Percentiles rank a stretch among this genome's conserved stretches.
phyloP scores from a whole-genome alignment of 306 rosid genomes.

The Pueraria montana region DNA sequence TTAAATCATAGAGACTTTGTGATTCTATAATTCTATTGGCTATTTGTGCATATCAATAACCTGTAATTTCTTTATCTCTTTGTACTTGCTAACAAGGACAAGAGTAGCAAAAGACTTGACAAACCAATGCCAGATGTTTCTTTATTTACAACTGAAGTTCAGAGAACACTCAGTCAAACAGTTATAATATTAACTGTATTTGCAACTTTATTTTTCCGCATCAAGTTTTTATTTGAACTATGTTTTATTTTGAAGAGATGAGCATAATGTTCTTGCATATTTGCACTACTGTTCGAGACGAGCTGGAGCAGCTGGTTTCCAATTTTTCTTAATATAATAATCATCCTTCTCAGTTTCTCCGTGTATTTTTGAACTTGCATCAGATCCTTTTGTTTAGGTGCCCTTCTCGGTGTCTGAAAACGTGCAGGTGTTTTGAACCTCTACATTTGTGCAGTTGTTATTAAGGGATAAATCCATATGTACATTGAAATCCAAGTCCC shows the following conservation, averaged over 20 bases:
- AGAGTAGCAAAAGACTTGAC: slow-evolving; percentile 30
- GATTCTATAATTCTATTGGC: slow-evolving; percentile 27
- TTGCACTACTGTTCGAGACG: slow-evolving; percentile 31
- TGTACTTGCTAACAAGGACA: slow-evolving; percentile 41
- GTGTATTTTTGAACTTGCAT: slow-evolving; percentile 39
- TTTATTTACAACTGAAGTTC: slow-evolving; percentile 33
- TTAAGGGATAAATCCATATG: slow-evolving; percentile 43
- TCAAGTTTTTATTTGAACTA: slow-evolving; percentile 35
- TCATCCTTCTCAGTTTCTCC: slow-evolving; percentile 44
- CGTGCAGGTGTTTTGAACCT: slow-evolving; percentile 42
- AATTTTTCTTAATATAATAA: slow-evolving; percentile 25
- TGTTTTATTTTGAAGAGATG: slow-evolving; percentile 37
- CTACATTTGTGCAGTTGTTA: slow-evolving; percentile 51
- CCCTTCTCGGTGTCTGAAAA: slow-evolving; percentile 48
- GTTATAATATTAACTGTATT: slow-evolving; percentile 27
- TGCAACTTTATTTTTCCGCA: slow-evolving; percentile 35
- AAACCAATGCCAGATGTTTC: slow-evolving; percentile 37
- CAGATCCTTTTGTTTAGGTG: slow-evolving; percentile 41
- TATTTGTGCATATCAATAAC: slow-evolving; percentile 13
- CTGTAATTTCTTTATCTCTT: slow-evolving; percentile 35
- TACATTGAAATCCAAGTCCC: slow-evolving; percentile 52
- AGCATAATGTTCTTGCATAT: slow-evolving; percentile 34
- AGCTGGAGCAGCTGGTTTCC: slow-evolving; percentile 39
- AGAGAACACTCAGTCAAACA: slow-evolving; percentile 33
- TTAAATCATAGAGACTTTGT: not conserved